A percentile compares a stretch with the other conserved stretches of the same genome.
Evolutionary conservation across 345 rosid genomes (phyloP).

Genomic region (Syzygium aromaticum): DNA sequence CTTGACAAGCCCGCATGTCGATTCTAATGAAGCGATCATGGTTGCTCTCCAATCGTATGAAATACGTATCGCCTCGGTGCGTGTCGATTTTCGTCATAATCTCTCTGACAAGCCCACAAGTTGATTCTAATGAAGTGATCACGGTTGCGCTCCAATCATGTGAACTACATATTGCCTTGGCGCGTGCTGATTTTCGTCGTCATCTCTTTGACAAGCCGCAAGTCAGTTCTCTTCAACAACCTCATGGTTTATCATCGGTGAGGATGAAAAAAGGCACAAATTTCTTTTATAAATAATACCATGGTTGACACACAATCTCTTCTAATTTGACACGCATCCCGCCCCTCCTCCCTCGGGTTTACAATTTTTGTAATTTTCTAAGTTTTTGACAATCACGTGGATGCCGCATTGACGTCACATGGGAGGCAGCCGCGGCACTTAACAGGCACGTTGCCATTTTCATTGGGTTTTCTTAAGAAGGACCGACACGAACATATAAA

Average conservation of each 20-base stretch:
- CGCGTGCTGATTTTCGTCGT: too few relatives aligned
- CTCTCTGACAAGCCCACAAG: neutral
- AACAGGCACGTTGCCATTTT: neutral
- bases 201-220: too few relatives aligned
- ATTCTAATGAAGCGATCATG: neutral
- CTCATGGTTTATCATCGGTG: too few relatives aligned
- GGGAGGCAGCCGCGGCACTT: neutral
- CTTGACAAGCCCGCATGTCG: neutral
- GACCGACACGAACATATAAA: too few relatives aligned
- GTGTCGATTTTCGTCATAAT: rapidly evolving
- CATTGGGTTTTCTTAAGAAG: neutral
- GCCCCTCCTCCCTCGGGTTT: neutral
- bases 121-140: neutral
- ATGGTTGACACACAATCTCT: too few relatives aligned
- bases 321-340: neutral
- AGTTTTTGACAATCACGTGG: neutral
- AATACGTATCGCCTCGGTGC: rapidly evolving
- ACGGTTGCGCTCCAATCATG: too few relatives aligned
- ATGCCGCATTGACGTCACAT: neutral
- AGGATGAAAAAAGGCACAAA: neutral
- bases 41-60: neutral
- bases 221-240: too few relatives aligned
- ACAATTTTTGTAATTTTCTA: neutral
- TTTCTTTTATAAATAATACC: neutral
- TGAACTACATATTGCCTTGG: too few relatives aligned